Percentiles rank a stretch among this genome's conserved stretches.
These are phyloP conservation scores for Pleurotus eryngii DNA, from an alignment of 768 basidiomycete species.

Conservation along the genomic window DNA sequence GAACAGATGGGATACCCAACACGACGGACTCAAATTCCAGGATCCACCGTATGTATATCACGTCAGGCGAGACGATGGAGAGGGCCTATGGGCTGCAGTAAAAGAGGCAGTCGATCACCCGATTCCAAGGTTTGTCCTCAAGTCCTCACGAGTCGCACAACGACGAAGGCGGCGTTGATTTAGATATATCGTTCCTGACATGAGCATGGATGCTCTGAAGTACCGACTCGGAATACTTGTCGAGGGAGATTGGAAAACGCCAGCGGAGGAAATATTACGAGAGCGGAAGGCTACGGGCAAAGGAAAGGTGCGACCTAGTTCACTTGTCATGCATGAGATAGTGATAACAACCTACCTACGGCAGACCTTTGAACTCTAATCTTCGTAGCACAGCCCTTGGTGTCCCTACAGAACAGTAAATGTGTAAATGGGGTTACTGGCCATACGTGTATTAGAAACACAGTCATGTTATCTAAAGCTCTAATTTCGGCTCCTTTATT, in stretches of 20 bases:
- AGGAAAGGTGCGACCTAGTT: background rate
- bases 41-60: constrained; percentile 33
- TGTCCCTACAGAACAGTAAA: too few relatives aligned
- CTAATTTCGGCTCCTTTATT: too few relatives aligned
- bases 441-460: too few relatives aligned
- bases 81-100: constrained; percentile 26
- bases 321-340: too few relatives aligned
- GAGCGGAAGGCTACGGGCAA: background rate
- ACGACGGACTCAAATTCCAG: constrained; percentile 21
- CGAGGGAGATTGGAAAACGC: constrained; percentile 26
- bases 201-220: constrained; percentile 25
- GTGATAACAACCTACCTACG: too few relatives aligned
- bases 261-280: constrained; percentile 18
- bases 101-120: constrained; percentile 21
- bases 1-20: constrained; percentile 26
- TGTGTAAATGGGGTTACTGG: too few relatives aligned
- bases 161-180: background rate
- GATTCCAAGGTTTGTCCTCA: constrained; percentile 22
- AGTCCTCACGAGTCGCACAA: too few relatives aligned
- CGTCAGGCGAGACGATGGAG: constrained; percentile 23
- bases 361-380: too few relatives aligned
- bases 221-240: constrained; percentile 21
- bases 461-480: too few relatives aligned
- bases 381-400: too few relatives aligned
- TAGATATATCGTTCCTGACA: constrained; percentile 27